Evolutionary conservation across 805 yeast genomes (phyloP).

Genomic region (Kluyveromyces nonfermentans): DNA sequence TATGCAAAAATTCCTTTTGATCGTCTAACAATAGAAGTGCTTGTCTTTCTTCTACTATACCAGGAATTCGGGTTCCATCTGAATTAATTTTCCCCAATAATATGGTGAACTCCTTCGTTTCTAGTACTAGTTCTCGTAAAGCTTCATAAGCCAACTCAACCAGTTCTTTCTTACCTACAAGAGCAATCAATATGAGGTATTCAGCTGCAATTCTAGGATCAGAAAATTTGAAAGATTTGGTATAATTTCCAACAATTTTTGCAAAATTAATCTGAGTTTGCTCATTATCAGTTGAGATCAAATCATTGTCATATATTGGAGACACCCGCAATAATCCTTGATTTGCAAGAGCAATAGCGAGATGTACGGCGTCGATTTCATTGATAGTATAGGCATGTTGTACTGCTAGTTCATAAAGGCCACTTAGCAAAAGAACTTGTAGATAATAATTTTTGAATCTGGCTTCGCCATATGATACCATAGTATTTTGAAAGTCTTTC

Average conservation of each 20-base stretch:
- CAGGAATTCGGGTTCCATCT: conserved; percentile 72
- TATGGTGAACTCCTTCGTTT: conserved; percentile 74
- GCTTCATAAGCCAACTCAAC: conserved; percentile 62
- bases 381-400: conserved; percentile 43
- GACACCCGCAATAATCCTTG: conserved; percentile 56
- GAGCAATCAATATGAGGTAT: conserved; percentile 63
- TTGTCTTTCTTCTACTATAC: conserved; percentile 73
- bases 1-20: conserved; percentile 50
- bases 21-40: conserved; percentile 48
- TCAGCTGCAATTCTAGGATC: conserved; percentile 92
- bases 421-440: conserved; percentile 63
- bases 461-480: conserved; percentile 62
- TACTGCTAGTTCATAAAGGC: conserved; percentile 74
- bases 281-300: conserved; percentile 29
- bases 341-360: conserved; percentile 72
- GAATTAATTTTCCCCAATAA: conserved; percentile 75
- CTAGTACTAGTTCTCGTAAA: conserved; percentile 71
- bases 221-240: conserved; percentile 70
- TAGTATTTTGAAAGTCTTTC: conserved; percentile 60
- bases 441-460: conserved; percentile 67
- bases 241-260: conserved; percentile 66
- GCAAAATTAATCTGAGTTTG: conserved; percentile 39
- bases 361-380: conserved; percentile 83
- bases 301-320: conserved; percentile 29
- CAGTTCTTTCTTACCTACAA: conserved; percentile 39